A percentile compares a stretch with the other conserved stretches of the same genome.
Evolutionary conservation across 345 rosid genomes (phyloP).

Genomic region (Pugionium dolabratum): DNA sequence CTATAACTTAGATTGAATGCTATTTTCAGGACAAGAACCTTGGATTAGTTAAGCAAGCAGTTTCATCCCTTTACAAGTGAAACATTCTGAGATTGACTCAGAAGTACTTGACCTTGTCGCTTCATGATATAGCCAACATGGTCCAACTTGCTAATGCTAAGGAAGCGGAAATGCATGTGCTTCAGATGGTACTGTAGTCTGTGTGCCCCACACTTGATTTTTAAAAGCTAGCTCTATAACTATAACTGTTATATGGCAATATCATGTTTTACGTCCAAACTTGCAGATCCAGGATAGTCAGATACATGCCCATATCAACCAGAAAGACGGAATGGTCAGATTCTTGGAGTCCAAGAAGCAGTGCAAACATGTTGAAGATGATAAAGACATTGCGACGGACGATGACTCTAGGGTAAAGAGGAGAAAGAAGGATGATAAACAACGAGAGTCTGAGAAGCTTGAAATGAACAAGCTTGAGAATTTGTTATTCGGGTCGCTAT

Average conservation of each 20-base stretch:
- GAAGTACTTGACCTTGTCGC: slow-evolving; percentile 90
- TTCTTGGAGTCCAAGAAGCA: slow-evolving; percentile 58
- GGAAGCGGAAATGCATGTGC: slow-evolving; percentile 97
- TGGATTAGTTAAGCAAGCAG: slow-evolving; percentile 91
- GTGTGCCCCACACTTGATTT: slow-evolving; percentile 16
- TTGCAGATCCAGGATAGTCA: neutral
- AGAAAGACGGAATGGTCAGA: slow-evolving; percentile 98
- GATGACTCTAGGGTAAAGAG: slow-evolving; percentile 49
- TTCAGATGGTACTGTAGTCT: slow-evolving; percentile 74
- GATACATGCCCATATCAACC: slow-evolving; percentile 42
- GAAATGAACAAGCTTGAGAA: slow-evolving; percentile 77
- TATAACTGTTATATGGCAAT: neutral
- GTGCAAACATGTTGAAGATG: slow-evolving; percentile 39
- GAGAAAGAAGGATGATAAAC: slow-evolving; percentile 56
- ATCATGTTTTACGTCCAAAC: slow-evolving; percentile 12
- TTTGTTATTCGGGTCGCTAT: slow-evolving; percentile 73
- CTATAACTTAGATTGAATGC: slow-evolving; percentile 27
- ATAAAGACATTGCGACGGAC: slow-evolving; percentile 37
- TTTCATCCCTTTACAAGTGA: slow-evolving; percentile 88
- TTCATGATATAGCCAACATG: slow-evolving; percentile 87
- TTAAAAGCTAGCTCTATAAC: slow-evolving; percentile 14
- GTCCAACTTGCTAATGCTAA: slow-evolving; percentile 76
- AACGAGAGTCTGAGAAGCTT: slow-evolving; percentile 50
- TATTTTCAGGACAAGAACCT: slow-evolving; percentile 80
- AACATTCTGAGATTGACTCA: slow-evolving; percentile 96